Evolutionary conservation across 2,329 filamentous ascomycete genomes (phyloP), one percentile per base, ranked within the genome.

Genomic region (Sporothrix inflata): DNA sequence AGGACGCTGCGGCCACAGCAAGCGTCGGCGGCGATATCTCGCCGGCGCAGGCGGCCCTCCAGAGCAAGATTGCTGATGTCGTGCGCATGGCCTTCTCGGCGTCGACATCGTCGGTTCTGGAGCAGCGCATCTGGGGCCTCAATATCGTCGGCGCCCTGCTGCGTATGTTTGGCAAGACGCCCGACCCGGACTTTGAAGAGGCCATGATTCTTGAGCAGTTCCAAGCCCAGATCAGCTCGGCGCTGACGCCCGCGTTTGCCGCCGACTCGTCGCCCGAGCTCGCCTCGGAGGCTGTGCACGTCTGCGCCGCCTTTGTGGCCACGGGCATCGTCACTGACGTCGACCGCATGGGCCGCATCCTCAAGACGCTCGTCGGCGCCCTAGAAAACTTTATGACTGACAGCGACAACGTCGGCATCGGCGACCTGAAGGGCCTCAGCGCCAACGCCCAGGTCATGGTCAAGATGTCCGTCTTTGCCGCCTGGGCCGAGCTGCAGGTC

Each of bases 381-480:
- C 86, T 99, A 1, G 95, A 98, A 78, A 97, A 95, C 81, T 97
- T 98, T 78, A 93, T 93, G 1, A 90, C 87, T 61, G 93, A 97
- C 74, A 86, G 88, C 57, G 70, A 71, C 19, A 51, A 40, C n/a
- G 93, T 92, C 0, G 90, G 93, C 27, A 98, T 99, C 78, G 96
- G 96, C 19, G 97, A 99, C 76, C 85, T 99, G 6, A 94, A 93
- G 81, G 94, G 93, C 0, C 88, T 99, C 21, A 98, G 94, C 79
- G 94, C 95, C 1, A 99, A 99, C 79, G 95, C 96, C 0, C 93
- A 97, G 78, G 94, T 98, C 66, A 99, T 99, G 96, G 94, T 99
- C 71, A 97, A 97, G 81, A 96, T 98, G 89, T 92, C 96, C 0
- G 92, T 99, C 1, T 97, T 97, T 80, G 96, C 95, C 1, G 96